Base-by-base conservation (phyloP, 2,329 filamentous ascomycete genomes). In the Clonostachys rosea region DNA sequence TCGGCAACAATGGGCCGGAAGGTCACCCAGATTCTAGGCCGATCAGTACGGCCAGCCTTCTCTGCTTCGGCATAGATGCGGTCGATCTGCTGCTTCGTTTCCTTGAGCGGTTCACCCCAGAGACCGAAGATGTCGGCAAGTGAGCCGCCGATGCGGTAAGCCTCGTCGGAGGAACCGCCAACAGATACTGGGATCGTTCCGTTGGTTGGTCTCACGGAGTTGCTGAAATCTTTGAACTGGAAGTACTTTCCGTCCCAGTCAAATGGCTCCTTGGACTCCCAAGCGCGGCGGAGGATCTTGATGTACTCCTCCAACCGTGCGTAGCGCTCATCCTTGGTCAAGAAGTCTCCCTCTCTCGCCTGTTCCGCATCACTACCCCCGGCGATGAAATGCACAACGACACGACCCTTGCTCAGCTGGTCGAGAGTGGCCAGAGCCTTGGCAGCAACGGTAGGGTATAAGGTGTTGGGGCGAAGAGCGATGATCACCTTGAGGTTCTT, bases 21-120 rank as follows among this genome's bases (percentile, higher is more conserved):
- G 0, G 80, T 83, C 2, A 84, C 80, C 80, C 80, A 84, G 55
- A 84, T 83, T 5, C 77, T 65, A 7, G 80, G 80, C 0, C 73
- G 64, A 51, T 83, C 79, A 13, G 61, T 44, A 2, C 80, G 72
- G 1, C 79, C 79, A 2, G 79, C 79, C 52, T 75, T 75, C n/a
- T 69, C 75, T 0, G 80, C 75, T 54, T 78, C 79, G 4, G 71
- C 76, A 51, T 81, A 81, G 56, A 84, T 77, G 17, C 73, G 71
- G 51, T 81, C 76, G 52, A 84, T 81, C 58, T 84, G 80, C 55
- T 83, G 69, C 61, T 78, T 79, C 1, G 80, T 83, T 57, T 84
- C 80, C 61, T 82, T 81, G 3, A 83, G 65, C 2, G 80, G 80
- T 55, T 84, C 80, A 11, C 80, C 80, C 80, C 80, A 84, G 5